Evolutionary conservation across 2,329 filamentous ascomycete species (phyloP), one percentile per base, ranked within the genome.

Genomic region (Botrytis elliptica): DNA sequence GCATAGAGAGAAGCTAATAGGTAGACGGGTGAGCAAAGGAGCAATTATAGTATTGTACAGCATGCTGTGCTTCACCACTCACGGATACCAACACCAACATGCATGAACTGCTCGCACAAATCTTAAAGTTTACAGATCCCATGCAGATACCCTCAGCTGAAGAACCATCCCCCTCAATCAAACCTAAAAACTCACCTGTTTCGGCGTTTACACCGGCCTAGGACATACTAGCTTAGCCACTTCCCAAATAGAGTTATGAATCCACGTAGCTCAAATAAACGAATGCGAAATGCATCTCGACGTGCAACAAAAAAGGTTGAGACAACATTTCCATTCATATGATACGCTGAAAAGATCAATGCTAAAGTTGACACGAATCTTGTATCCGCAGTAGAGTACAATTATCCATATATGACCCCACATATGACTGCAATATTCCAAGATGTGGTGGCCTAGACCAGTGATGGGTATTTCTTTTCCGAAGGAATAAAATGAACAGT

Each of bases 211-310:
- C 49, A 29, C 25, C 46, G 42, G 36, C 65, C 65, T 68, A 68
- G 65, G 25, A 55, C 49, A 68, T 55, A 40, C 25, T n/a, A n/a
- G 65, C 46, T 18, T 67, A 29, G 36, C 16, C 36, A 55, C 3
- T 16, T 25, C 38, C 46, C 38, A 22, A 55, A 20, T 8, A 55
- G 36, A 20, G 33, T 40, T 40, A 68, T 68, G 46, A 68, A 16
- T 52, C 70, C 60, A 52, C 20, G 36, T 64, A 52, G 36, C 36
- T 52, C 70, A 33, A 4, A 72, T 72, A 72, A 67, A 44, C 70
- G 70, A 72, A 72, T 72, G 70, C 70, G 70, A 72, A 72, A 72
- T 59, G 46, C 46, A 72, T 12, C 42, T 72, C 70, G 70, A 72
- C 2, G 20, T 72, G 70, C 70, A 72, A 72, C 70, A 67, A 72